These are phyloP conservation scores for Yamadazyma diddensiae DNA, from an alignment of 1,139 yeast species.

Conservation along the genomic window DNA sequence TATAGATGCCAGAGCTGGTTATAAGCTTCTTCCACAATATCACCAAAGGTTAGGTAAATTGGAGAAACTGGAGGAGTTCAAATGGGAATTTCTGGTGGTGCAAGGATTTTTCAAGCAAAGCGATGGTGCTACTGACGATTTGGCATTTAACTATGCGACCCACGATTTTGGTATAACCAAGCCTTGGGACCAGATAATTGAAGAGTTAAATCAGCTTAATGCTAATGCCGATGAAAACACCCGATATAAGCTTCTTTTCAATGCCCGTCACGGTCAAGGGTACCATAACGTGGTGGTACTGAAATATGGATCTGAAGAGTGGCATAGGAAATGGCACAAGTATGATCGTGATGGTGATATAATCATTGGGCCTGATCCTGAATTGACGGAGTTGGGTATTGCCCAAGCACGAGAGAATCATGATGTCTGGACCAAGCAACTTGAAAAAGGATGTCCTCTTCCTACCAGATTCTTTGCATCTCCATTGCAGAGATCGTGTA, in stretches of 20 bases:
- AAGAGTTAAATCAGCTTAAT: constrained; percentile 21
- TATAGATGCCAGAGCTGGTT: constrained; percentile 33
- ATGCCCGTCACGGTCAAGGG: constrained; percentile 82
- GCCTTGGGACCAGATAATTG: constrained; percentile 49
- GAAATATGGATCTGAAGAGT: constrained; percentile 54
- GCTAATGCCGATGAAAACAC: constrained; percentile 21
- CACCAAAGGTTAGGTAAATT: constrained; percentile 17
- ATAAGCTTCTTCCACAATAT: constrained; percentile 12
- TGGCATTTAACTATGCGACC: constrained; percentile 43
- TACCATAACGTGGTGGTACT: constrained; percentile 62
- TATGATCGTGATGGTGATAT: constrained; percentile 53
- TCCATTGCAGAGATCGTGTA: constrained; percentile 63
- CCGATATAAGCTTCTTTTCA: constrained; percentile 53
- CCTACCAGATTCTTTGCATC: constrained; percentile 59
- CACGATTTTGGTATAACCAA: constrained; percentile 47
- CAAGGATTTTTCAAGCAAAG: constrained; percentile 55
- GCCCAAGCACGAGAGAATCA: constrained; percentile 45
- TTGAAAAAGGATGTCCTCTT: constrained; percentile 48
- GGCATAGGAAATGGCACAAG: constrained; percentile 63
- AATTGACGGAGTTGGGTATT: constrained; percentile 57
- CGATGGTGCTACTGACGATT: constrained; percentile 43
- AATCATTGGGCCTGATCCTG: constrained; percentile 68
- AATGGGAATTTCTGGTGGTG: constrained; percentile 47
- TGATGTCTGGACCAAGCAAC: constrained; percentile 43
- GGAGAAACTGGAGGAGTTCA: constrained; percentile 19